A percentile compares a stretch with the other conserved stretches of the same genome.
phyloP scores from a whole-genome alignment of 208 protist species.

The Strigomonas galati region DNA sequence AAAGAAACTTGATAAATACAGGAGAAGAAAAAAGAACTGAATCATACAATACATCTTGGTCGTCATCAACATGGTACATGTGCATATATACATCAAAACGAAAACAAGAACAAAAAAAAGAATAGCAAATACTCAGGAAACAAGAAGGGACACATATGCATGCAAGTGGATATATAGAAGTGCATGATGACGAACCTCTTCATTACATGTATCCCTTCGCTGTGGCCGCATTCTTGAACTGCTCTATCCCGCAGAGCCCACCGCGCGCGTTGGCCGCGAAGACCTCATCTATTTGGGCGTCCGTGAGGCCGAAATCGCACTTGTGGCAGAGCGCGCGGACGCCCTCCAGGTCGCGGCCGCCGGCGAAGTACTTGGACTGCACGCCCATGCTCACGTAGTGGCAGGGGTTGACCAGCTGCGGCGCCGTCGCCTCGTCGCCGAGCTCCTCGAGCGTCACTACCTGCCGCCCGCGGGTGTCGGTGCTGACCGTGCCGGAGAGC shows the following conservation, averaged over 20 bases:
- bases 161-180: too few relatives aligned
- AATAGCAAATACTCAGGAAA: background rate
- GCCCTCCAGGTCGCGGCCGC: slow-evolving; percentile 56
- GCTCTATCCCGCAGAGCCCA: slow-evolving; percentile 71
- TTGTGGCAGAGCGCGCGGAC: slow-evolving; percentile 63
- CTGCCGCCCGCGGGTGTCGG: slow-evolving; percentile 21
- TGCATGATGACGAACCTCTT: too few relatives aligned
- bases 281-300: slow-evolving; percentile 66
- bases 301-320: slow-evolving; percentile 60
- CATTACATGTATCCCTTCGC: slow-evolving; percentile 63
- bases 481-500: slow-evolving; percentile 5
- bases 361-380: slow-evolving; percentile 80
- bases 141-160: background rate
- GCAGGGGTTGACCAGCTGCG: slow-evolving; percentile 78
- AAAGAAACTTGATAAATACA: too few relatives aligned
- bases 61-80: too few relatives aligned
- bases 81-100: background rate
- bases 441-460: slow-evolving; percentile 19
- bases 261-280: slow-evolving; percentile 44
- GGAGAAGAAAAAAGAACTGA: too few relatives aligned
- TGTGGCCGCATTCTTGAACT: slow-evolving; percentile 82
- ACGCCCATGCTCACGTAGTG: slow-evolving; percentile 80
- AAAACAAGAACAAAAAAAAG: background rate
- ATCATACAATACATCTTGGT: too few relatives aligned
- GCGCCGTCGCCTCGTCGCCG: slow-evolving; percentile 61